Conservation (phyloP, 805 yeast species). For the Scheffersomyces amazonensis region DNA sequence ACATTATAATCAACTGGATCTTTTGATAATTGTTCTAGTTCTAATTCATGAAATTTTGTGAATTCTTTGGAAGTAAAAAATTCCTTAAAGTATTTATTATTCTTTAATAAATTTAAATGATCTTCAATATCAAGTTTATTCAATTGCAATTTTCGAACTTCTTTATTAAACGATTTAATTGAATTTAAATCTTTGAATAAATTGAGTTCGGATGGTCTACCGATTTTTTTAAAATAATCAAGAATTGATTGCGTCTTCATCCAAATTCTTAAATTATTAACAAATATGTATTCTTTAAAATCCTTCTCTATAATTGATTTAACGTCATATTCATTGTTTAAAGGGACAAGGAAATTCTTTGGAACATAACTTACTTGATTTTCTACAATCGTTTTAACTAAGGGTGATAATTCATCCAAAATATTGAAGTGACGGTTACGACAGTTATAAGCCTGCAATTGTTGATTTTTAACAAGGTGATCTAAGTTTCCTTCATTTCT, state of each 20-base stretch:
- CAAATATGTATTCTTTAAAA: slow-evolving; percentile 43
- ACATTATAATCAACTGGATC: slow-evolving; percentile 1
- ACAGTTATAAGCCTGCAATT: slow-evolving; percentile 37
- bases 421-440: slow-evolving; percentile 57
- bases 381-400: slow-evolving; percentile 52
- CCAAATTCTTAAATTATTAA: slow-evolving; percentile 62
- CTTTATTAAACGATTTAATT: slow-evolving; percentile 15
- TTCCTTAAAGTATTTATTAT: slow-evolving; percentile 22
- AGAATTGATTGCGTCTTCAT: slow-evolving; percentile 23
- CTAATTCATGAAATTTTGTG: slow-evolving; percentile 27
- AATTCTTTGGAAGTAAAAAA: slow-evolving; percentile 17
- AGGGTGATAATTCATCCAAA: slow-evolving; percentile 49
- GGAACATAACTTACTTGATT: slow-evolving; percentile 42
- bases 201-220: slow-evolving; percentile 12
- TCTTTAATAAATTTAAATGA: slow-evolving; percentile 21
- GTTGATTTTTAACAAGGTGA: slow-evolving; percentile 13
- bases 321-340: slow-evolving; percentile 26
- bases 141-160: slow-evolving; percentile 13
- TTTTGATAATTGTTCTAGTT: slow-evolving; percentile 16
- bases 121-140: slow-evolving; percentile 19
- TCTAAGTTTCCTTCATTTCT: slow-evolving; percentile 4
- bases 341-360: slow-evolving; percentile 17
- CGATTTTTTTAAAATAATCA: slow-evolving; percentile 21
- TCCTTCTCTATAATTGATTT: slow-evolving; percentile 28
- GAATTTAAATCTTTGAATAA: slow-evolving; percentile 4